Evolutionary conservation across 495 filamentous ascomycete genomes (phyloP), one percentile per base, ranked within the genome.

Genomic region (Xylona heveae): DNA sequence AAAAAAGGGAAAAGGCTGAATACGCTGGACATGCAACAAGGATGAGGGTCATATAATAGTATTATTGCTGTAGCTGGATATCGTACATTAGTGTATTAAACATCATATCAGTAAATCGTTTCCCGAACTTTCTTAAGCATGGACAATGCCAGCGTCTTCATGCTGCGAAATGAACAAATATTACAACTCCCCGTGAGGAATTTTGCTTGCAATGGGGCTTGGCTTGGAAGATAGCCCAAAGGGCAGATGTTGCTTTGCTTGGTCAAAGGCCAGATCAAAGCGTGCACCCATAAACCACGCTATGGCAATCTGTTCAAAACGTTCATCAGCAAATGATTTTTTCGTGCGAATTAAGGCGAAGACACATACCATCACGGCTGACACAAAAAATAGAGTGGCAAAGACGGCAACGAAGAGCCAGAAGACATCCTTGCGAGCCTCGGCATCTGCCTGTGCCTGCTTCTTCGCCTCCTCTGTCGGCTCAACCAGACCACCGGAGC

Each of bases 211-310:
- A n/a, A n/a, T n/a, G n/a, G n/a, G n/a, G n/a, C n/a, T n/a, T n/a
- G n/a, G n/a, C n/a, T n/a, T n/a, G n/a, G n/a, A n/a, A n/a, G n/a
- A n/a, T n/a, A n/a, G n/a, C 10, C 19, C 7, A 32, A 26, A 17
- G 33, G 45, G 15, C 31, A 20, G 30, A 44, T 26, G 17, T 41
- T 47, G 28, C 43, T 37, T 6, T 40, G 17, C 20, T 16, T 52
- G 46, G n/a, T 42, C 20, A 28, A 59, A 54, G 0, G 55, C 44
- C 15, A 58, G 44, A 46, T 69, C 65, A 43, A 68, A 66, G 19
- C 57, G 51, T 6, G 68, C 67, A 25, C 80, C 80, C 25, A 77
- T 51, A 15, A 62, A 49, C 59, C 62, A 81, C 7, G 80, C 80
- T 15, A 60, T 40, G 19, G 62, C 64, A 33, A 85, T 44, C 78